Evolutionary conservation across 768 basidiomycete species (phyloP).

Genomic region (Leccinellum rugosiceps): DNA sequence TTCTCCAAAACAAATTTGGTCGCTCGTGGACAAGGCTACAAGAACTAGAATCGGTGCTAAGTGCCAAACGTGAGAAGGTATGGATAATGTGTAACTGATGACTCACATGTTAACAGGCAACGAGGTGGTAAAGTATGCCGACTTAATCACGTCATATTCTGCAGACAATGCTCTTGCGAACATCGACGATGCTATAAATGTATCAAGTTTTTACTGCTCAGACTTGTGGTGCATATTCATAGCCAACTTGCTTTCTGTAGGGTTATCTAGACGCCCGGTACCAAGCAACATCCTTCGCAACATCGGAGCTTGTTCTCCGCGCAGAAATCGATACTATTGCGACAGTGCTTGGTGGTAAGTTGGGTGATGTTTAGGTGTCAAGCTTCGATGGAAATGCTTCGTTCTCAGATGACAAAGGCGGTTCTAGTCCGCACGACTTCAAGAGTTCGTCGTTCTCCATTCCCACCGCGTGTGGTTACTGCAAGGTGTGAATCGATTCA

Average conservation of each 20-base stretch:
- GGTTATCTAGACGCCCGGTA: constrained; percentile 62
- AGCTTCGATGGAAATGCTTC: constrained; percentile 10
- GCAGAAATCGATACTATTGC: constrained; percentile 65
- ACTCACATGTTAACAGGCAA: constrained; percentile 37
- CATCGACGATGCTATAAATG: constrained; percentile 39
- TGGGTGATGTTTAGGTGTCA: not conserved
- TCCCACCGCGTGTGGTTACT: constrained; percentile 77
- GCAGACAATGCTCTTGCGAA: constrained; percentile 49
- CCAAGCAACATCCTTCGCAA: constrained; percentile 50
- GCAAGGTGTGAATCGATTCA: constrained; percentile 51
- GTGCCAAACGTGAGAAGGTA: constrained; percentile 54
- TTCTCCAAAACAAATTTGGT: constrained; percentile 75
- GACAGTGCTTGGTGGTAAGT: constrained; percentile 61
- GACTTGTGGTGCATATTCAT: not conserved
- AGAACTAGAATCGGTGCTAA: constrained; percentile 56
- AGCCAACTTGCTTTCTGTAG: constrained; percentile 34
- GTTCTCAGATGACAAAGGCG: constrained; percentile 66
- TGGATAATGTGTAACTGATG: not conserved
- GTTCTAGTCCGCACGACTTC: constrained; percentile 69
- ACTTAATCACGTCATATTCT: constrained; percentile 45
- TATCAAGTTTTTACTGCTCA: constrained; percentile 4
- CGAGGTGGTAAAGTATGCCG: constrained; percentile 51
- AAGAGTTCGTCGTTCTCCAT: constrained; percentile 86
- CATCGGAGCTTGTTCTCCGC: constrained; percentile 53
- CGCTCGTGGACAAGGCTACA: constrained; percentile 57